Evolutionary conservation across 257 asterid genomes (phyloP).

Genomic region (Anisodus acutangulus): DNA sequence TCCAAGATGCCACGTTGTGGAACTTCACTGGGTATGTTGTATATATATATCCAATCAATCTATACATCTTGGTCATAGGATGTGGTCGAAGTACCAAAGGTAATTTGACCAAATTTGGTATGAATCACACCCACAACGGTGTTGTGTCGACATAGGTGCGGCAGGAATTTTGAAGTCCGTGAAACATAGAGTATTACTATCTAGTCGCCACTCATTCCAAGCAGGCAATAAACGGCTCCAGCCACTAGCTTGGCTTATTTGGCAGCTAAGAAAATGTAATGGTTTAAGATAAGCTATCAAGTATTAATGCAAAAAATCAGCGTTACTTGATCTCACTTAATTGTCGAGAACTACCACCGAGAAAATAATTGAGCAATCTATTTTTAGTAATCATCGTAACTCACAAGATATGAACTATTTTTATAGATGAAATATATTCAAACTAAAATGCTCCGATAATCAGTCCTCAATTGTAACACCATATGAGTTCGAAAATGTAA

Average conservation of each 20-base stretch:
- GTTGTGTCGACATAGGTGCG: too few species aligned
- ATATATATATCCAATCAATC: too few species aligned
- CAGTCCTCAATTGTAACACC: background rate
- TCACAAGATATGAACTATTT: background rate
- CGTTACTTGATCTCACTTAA: background rate
- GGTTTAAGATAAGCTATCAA: conserved; percentile 21
- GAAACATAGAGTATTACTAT: too few species aligned
- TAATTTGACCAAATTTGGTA: too few species aligned
- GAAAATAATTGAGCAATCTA: background rate
- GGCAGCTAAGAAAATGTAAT: background rate
- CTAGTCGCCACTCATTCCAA: background rate
- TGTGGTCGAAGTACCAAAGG: too few species aligned
- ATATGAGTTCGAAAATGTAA: background rate
- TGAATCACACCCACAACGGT: too few species aligned
- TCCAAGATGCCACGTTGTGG: too few species aligned
- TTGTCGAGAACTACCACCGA: background rate
- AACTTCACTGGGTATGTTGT: too few species aligned
- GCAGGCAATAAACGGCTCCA: background rate
- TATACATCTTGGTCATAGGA: too few species aligned
- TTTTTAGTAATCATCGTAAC: background rate
- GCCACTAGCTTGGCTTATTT: background rate
- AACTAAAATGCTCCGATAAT: background rate
- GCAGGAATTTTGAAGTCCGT: too few species aligned
- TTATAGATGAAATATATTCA: background rate
- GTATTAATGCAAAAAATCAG: background rate